A percentile compares a stretch with the other conserved stretches of the same genome.
Evolutionary conservation across 2,329 filamentous ascomycete genomes (phyloP).

Genomic region (Dothiorella sarmentorum): DNA sequence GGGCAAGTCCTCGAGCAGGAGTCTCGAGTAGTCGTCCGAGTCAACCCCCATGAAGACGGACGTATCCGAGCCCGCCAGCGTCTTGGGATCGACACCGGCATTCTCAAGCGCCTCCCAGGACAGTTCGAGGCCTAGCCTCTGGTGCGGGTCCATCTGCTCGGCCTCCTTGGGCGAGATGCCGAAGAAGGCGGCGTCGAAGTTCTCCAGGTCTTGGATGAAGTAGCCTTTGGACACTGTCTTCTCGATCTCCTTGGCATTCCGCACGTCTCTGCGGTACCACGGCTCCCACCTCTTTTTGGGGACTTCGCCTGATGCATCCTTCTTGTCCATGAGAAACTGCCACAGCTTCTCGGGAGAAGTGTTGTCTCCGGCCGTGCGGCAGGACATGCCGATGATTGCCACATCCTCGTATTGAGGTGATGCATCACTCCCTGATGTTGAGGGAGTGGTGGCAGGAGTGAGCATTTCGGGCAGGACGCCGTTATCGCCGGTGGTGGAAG

Average conservation of each 20-base stretch:
- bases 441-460: neutral
- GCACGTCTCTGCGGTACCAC: slow-evolving; percentile 27
- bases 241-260: slow-evolving; percentile 24
- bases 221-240: slow-evolving; percentile 28
- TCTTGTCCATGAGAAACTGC: slow-evolving; percentile 30
- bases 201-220: slow-evolving; percentile 28
- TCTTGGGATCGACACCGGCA: slow-evolving; percentile 21
- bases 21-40: slow-evolving; percentile 36
- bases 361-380: slow-evolving; percentile 31
- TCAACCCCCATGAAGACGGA: slow-evolving; percentile 28
- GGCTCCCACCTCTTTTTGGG: slow-evolving; percentile 34
- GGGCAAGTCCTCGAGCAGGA: slow-evolving; percentile 38
- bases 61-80: slow-evolving; percentile 25
- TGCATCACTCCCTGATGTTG: neutral
- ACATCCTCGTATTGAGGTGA: slow-evolving; percentile 22
- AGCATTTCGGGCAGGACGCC: slow-evolving; percentile 5
- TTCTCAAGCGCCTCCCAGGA: slow-evolving; percentile 22
- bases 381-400: slow-evolving; percentile 36
- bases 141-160: slow-evolving; percentile 23
- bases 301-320: slow-evolving; percentile 30
- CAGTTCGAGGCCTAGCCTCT: slow-evolving; percentile 21
- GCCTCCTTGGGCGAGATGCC: slow-evolving; percentile 23
- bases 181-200: slow-evolving; percentile 30
- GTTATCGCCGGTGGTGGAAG: neutral
- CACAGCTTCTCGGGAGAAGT: slow-evolving; percentile 33